Percentiles rank a stretch among this genome's conserved stretches.
phyloP scores from a whole-genome alignment of 148 eudicot genomes.

The Linanthus parryae region DNA sequence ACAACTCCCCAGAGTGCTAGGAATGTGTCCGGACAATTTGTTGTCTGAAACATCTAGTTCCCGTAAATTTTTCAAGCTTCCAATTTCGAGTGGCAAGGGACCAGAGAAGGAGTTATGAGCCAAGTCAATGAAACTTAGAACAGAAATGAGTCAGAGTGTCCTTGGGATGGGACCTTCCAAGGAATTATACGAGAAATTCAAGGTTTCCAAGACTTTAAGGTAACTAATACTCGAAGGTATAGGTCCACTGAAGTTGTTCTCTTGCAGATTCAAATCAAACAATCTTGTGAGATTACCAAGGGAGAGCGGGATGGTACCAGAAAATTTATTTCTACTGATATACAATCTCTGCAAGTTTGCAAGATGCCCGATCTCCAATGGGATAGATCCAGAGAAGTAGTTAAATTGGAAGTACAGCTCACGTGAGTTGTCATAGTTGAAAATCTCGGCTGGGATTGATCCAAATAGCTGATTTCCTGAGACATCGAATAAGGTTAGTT shows the following conservation, averaged over 20 bases:
- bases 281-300: constrained; percentile 1
- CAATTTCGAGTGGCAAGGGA: too few relatives aligned
- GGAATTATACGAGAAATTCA: neutral
- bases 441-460: constrained; percentile 4
- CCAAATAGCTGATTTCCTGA: constrained; percentile 2
- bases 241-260: constrained; percentile 12
- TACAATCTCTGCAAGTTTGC: neutral
- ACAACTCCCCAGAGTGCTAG: neutral
- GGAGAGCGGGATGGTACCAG: constrained; percentile 6
- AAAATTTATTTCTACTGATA: neutral
- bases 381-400: constrained; percentile 9
- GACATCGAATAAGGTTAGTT: neutral
- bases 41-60: neutral
- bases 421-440: constrained; percentile 5
- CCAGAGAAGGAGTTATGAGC: too few relatives aligned
- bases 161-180: constrained; percentile 29
- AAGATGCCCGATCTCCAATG: too few relatives aligned
- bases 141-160: constrained; percentile 35
- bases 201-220: neutral
- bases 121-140: constrained; percentile 49
- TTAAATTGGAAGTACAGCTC: neutral
- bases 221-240: too few relatives aligned
- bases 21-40: constrained; percentile 1
- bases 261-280: too few relatives aligned
- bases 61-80: too few relatives aligned